phyloP scores from a whole-genome alignment of 306 rosid genomes.

The Senna siamea region DNA sequence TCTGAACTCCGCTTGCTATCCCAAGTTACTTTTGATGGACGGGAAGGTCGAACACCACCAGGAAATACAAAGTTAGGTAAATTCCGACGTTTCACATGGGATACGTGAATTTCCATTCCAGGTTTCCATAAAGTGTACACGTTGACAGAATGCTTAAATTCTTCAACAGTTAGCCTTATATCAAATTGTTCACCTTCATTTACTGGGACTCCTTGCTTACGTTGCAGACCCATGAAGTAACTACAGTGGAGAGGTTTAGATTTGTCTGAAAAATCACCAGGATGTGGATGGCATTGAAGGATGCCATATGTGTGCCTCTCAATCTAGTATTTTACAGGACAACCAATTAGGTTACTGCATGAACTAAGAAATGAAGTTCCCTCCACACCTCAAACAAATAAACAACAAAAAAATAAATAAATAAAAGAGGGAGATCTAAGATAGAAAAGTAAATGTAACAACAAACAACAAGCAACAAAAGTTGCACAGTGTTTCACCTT shows the following conservation, averaged over 20 bases:
- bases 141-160: slow-evolving; percentile 74
- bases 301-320: slow-evolving; percentile 73
- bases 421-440: neutral
- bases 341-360: slow-evolving; percentile 24
- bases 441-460: slow-evolving; percentile 14
- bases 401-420: neutral
- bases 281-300: slow-evolving; percentile 99
- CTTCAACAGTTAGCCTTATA: slow-evolving; percentile 76
- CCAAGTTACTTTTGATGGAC: slow-evolving; percentile 58
- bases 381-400: neutral
- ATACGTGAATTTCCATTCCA: slow-evolving; percentile 80
- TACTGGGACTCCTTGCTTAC: slow-evolving; percentile 78
- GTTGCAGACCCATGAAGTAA: slow-evolving; percentile 95
- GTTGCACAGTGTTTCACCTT: slow-evolving; percentile 63
- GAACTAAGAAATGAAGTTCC: slow-evolving; percentile 26
- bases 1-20: slow-evolving; percentile 62
- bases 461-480: too few relatives aligned
- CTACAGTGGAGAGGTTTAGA: slow-evolving; percentile 72
- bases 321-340: slow-evolving; percentile 61
- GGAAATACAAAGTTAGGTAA: slow-evolving; percentile 88
- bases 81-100: slow-evolving; percentile 74
- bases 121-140: slow-evolving; percentile 59
- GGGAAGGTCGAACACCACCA: slow-evolving; percentile 72
- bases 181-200: slow-evolving; percentile 79
- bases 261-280: slow-evolving; percentile 84